These are phyloP conservation scores for Clavaria fumosa DNA, from an alignment of 768 basidiomycete genomes.

Conservation along the genomic window DNA sequence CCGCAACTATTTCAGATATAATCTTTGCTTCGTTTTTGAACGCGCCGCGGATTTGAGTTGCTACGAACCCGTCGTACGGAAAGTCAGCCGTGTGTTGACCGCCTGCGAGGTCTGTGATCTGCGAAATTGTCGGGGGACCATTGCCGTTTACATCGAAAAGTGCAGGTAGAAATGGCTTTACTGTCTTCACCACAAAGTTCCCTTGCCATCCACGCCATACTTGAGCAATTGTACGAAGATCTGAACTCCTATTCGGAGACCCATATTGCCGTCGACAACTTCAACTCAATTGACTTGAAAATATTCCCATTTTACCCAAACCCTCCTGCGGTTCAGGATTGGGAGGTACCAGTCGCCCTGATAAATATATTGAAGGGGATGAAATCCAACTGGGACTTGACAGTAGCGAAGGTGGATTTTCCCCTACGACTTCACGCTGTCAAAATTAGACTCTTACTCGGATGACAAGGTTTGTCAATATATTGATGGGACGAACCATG, in stretches of 20 bases:
- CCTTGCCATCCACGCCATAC: constrained; percentile 57
- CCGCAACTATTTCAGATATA: constrained; percentile 84
- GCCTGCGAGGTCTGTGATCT: constrained; percentile 63
- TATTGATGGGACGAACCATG: constrained; percentile 87
- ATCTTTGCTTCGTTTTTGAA: constrained; percentile 93
- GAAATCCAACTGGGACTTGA: constrained; percentile 93
- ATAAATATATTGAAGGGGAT: constrained; percentile 68
- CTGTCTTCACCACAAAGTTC: constrained; percentile 62
- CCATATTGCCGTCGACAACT: constrained; percentile 77
- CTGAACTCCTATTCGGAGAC: constrained; percentile 96
- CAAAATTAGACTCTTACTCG: background rate
- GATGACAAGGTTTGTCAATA: constrained; percentile 48
- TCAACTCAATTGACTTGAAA: constrained; percentile 91
- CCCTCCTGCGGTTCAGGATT: constrained; percentile 77
- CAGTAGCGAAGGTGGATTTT: constrained; percentile 58
- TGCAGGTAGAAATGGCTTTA: constrained; percentile 77
- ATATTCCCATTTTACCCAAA: constrained; percentile 96
- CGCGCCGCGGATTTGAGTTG: constrained; percentile 83
- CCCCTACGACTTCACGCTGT: background rate
- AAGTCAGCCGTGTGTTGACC: constrained; percentile 79
- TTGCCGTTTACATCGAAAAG: background rate
- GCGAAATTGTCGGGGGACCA: background rate
- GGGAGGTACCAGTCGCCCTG: constrained; percentile 89
- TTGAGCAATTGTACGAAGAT: constrained; percentile 95
- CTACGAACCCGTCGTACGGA: constrained; percentile 91